These are phyloP conservation scores for Cubamyces lactineus DNA, from an alignment of 768 basidiomycete genomes.

Conservation along the genomic window DNA sequence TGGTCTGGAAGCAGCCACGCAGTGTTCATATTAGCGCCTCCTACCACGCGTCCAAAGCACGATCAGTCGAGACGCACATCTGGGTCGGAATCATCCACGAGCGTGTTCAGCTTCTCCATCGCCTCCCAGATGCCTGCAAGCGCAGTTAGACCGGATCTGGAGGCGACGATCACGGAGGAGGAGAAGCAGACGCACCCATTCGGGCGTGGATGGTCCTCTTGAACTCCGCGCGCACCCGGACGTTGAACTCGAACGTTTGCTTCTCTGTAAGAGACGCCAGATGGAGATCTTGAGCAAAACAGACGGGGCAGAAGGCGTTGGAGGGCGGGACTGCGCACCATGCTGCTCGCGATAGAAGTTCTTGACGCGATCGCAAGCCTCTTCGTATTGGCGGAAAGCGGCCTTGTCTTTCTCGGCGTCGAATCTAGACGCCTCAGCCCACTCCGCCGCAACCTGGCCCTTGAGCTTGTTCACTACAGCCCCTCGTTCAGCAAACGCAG, in stretches of 20 bases:
- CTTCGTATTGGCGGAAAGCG: constrained; percentile 72
- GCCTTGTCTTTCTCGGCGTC: constrained; percentile 67
- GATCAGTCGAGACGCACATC: constrained; percentile 52
- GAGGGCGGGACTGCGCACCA: constrained; percentile 43
- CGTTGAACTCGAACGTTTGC: constrained; percentile 86
- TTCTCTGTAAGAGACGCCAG: constrained; percentile 56
- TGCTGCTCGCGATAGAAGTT: constrained; percentile 80
- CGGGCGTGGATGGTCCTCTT: constrained; percentile 64
- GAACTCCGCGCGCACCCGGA: constrained; percentile 76
- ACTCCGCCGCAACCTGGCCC: constrained; percentile 42
- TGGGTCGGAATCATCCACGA: constrained; percentile 91
- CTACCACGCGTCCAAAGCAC: neutral
- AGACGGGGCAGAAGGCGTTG: neutral
- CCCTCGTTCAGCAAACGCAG: constrained; percentile 1
- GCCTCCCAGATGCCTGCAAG: constrained; percentile 69
- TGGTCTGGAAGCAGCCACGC: constrained; percentile 49
- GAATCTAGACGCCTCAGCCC: constrained; percentile 62
- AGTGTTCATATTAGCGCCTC: constrained; percentile 1
- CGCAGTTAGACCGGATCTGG: neutral
- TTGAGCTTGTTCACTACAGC: constrained; percentile 68
- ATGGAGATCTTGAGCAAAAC: constrained; percentile 7
- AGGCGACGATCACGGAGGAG: constrained; percentile 4
- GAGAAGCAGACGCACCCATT: constrained; percentile 53
- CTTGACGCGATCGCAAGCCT: constrained; percentile 78
- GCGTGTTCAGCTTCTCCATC: constrained; percentile 83